Conservation (phyloP, 345 rosid species). For the Hibiscus trionum region DNA sequence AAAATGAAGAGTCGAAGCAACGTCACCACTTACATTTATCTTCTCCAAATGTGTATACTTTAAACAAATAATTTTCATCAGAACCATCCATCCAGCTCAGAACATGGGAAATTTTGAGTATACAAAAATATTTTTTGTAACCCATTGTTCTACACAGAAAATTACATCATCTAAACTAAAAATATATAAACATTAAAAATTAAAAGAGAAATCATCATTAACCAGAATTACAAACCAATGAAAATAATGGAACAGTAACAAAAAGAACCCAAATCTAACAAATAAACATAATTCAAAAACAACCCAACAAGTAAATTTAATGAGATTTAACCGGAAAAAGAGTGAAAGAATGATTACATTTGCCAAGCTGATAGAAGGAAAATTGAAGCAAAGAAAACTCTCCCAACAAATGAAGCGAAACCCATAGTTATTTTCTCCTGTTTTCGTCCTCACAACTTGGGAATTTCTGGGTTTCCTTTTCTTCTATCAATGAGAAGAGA, state of each 20-base stretch:
- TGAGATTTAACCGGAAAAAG: background rate
- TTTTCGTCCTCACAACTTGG: background rate
- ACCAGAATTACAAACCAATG: background rate
- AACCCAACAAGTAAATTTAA: background rate
- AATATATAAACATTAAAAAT: background rate
- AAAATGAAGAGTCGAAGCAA: background rate
- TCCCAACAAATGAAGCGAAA: background rate
- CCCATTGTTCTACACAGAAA: background rate
- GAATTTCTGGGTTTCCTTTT: background rate
- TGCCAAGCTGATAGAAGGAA: constrained; percentile 2
- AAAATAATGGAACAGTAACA: background rate
- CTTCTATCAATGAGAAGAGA: background rate
- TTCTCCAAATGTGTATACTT: background rate
- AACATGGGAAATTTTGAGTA: no score
- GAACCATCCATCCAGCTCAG: no score
- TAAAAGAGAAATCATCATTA: background rate
- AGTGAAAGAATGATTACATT: background rate
- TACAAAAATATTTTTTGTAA: background rate
- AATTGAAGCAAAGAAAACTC: background rate
- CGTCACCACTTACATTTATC: background rate
- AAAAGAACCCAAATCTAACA: background rate
- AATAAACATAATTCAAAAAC: background rate
- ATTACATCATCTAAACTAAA: background rate
- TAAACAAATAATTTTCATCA: no score
- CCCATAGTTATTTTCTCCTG: background rate